Evolutionary conservation across 331 rosid genomes (phyloP), one percentile per base, ranked within the genome.

Genomic region (Quercus tomentella): DNA sequence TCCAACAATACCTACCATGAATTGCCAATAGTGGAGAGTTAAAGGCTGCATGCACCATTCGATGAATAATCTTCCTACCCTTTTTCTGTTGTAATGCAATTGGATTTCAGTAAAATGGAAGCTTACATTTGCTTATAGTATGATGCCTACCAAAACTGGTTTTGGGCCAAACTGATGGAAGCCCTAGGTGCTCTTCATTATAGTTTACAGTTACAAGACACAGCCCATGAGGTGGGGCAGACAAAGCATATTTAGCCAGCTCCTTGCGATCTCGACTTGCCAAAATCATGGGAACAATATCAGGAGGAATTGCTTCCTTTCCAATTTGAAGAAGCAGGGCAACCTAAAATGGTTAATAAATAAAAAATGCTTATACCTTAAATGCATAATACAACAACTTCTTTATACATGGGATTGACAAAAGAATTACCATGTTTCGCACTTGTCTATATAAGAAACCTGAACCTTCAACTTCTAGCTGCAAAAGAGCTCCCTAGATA

Each of bases 361-460:
- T 61, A 58, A 6, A 60, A 55, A 33, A 70, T 75, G 76, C 20
- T 58, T 72, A 11, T 4, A 57, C n/a, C 1, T 60, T 68, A 70
- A 54, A 63, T 52, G 52, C n/a, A 69, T 21, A 77, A 21, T 63
- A 51, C 54, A 15, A 54, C 8, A 74, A 17, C 26, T 43, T 67
- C 21, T 18, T 74, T 31, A 14, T 49, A 33, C 14, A 76, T 15
- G 54, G 18, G 60, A 68, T 70, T 28, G 62, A 43, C 60, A 56
- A 79, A 72, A 68, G 56, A 23, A 73, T 73, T 75, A 95, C 99
- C 99, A 95, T 95, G 86, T 92, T 95, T 37, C 97, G 92, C 5
- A 95, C 98, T 90, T 95, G 99, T 88, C 98, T 86, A 77, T 93
- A 95, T 49, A 95, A 83, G 87, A 95, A 95, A 56, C 99, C 99